Conservation (phyloP, 352 stramenopile genomes). For the Pythium pyrilobum region DNA sequence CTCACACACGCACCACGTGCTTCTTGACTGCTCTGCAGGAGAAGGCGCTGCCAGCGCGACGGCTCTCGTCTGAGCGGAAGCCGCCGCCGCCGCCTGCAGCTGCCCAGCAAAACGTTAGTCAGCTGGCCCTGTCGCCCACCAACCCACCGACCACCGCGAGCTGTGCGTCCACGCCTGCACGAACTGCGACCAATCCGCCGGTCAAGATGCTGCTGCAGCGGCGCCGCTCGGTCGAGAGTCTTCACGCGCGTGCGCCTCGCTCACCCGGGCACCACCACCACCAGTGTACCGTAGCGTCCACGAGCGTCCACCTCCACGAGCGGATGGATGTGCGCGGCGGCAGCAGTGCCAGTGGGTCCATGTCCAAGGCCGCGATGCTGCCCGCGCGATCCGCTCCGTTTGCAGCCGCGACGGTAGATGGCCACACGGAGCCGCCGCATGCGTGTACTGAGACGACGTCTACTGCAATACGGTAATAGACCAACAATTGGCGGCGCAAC, state of each 20-base stretch:
- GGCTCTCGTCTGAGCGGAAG: too few species aligned
- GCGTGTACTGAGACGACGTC: too few species aligned
- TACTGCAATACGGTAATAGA: too few species aligned
- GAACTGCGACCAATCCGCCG: constrained; percentile 39
- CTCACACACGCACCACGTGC: too few species aligned
- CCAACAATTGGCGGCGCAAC: too few species aligned
- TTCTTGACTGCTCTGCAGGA: neutral
- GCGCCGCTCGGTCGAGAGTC: constrained; percentile 23
- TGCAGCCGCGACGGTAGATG: neutral
- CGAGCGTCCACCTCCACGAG: too few species aligned
- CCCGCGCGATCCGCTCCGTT: neutral
- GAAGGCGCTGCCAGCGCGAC: neutral
- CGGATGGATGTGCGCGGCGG: too few species aligned
- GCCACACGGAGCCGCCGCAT: neutral
- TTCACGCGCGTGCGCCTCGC: neutral
- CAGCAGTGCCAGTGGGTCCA: constrained; percentile 2
- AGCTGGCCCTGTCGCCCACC: neutral
- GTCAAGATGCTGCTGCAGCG: constrained; percentile 60
- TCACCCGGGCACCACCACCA: neutral
- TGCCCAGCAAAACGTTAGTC: too few species aligned
- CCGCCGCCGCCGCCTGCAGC: too few species aligned
- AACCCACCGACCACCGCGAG: neutral
- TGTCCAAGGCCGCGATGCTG: constrained; percentile 11
- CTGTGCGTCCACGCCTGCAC: constrained; percentile 1
- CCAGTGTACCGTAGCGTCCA: too few species aligned